phyloP scores from a whole-genome alignment of 768 basidiomycete genomes.

The Jaapia argillacea region DNA sequence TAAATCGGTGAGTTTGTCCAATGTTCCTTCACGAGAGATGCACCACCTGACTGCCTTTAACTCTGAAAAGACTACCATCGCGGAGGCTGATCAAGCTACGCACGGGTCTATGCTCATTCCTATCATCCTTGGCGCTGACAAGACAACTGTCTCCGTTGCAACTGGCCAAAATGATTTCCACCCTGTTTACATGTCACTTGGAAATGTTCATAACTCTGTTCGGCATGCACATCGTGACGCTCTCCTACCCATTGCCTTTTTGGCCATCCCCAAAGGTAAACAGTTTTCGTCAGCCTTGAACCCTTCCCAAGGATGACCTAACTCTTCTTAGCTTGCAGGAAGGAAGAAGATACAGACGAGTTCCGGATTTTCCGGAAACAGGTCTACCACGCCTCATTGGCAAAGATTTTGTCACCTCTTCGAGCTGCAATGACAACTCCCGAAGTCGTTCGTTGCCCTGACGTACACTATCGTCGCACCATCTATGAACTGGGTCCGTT shows the following conservation, averaged over 20 bases:
- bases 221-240: slow-evolving; percentile 1
- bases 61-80: not conserved
- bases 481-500: slow-evolving; percentile 14
- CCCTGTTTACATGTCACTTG: slow-evolving; percentile 8
- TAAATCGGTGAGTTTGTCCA: slow-evolving; percentile 14
- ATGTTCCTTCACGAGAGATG: no score
- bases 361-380: slow-evolving; percentile 12
- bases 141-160: slow-evolving; percentile 24
- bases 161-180: slow-evolving; percentile 9
- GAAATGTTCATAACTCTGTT: slow-evolving; percentile 3
- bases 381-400: slow-evolving; percentile 12
- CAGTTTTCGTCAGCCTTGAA: not conserved
- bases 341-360: slow-evolving; percentile 4
- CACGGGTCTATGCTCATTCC: slow-evolving; percentile 3
- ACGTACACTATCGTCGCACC: slow-evolving; percentile 10
- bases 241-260: slow-evolving; percentile 4
- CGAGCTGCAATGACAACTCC: slow-evolving; percentile 10
- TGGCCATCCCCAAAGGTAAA: slow-evolving; percentile 16
- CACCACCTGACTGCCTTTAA: no score
- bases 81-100: not conserved
- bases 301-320: not conserved
- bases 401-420: slow-evolving; percentile 9
- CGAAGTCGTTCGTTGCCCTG: slow-evolving; percentile 8
- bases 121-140: slow-evolving; percentile 25
- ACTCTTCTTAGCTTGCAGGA: slow-evolving; percentile 4